Evolutionary conservation across 2,329 filamentous ascomycete species (phyloP).

Genomic region (Herpomyces periplanetae): DNA sequence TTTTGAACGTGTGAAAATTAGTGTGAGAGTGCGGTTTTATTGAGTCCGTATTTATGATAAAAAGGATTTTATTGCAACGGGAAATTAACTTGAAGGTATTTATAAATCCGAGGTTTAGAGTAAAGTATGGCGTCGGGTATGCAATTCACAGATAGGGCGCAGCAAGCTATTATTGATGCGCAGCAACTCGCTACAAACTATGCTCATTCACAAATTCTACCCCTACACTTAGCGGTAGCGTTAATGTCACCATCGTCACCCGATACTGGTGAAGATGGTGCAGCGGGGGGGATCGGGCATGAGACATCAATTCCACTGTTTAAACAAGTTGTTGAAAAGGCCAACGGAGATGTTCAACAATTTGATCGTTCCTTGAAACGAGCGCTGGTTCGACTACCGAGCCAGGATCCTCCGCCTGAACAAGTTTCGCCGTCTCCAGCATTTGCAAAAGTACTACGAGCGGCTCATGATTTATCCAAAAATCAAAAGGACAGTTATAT

Average conservation of each 20-base stretch:
- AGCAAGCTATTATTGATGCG: conserved; percentile 58
- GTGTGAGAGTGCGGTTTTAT: no score
- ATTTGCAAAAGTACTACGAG: conserved; percentile 42
- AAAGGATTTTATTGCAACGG: no score
- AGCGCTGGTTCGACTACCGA: conserved; percentile 50
- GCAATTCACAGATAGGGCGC: conserved; percentile 75
- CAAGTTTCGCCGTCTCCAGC: conserved; percentile 40
- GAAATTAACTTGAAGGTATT: no score
- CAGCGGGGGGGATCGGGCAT: conserved; percentile 21
- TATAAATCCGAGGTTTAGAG: no score
- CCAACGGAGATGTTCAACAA: conserved; percentile 59
- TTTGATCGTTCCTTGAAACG: conserved; percentile 75
- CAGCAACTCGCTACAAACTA: conserved; percentile 63
- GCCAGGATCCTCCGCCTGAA: conserved; percentile 77
- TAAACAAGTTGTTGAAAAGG: conserved; percentile 67
- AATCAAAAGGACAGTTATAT: conserved; percentile 91
- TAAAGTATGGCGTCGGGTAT: conserved; percentile 33
- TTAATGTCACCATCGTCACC: conserved; percentile 28
- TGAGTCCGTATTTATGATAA: no score
- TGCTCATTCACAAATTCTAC: conserved; percentile 55
- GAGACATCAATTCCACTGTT: conserved; percentile 31
- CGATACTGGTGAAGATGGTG: conserved; percentile 37
- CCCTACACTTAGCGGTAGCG: conserved; percentile 52
- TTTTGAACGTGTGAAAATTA: no score
- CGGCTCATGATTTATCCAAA: conserved; percentile 61